Evolutionary conservation across 1,139 yeast species (phyloP), one percentile per base, ranked within the genome.

Genomic region (Martiniozyma asiatica): DNA sequence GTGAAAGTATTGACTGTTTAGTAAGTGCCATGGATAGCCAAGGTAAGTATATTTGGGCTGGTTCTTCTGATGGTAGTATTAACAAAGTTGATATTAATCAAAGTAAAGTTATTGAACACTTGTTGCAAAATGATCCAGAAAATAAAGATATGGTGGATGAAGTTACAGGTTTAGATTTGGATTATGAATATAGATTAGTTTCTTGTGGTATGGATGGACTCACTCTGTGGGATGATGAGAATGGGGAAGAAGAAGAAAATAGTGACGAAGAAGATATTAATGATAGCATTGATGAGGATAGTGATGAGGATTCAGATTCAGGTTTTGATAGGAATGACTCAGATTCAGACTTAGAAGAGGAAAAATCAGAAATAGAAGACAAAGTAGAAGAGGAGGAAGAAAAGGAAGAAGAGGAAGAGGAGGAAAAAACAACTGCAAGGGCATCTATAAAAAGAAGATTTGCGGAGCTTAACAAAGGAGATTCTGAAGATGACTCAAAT

Each of bases 201-300:
- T 73, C 82, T 52, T 84, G 79, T 4, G 89, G 94, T 14, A 77
- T 85, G 87, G 92, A 80, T 29, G 62, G 66, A 17, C 56, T 85
- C 40, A 78, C 75, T 45, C 60, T 87, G 5, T 87, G 96, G 97
- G 56, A 49, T 2, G 42, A 37, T 2, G 52, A 44, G 4, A 41
- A 43, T 1, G 53, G 47, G 6, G 48, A 39, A 2, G 56, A 53
- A 6, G 48, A 47, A 8, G 50, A 41, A 11, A 47, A 42, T 9
- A 53, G 39, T 2, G 47, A 36, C 6, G 41, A 28, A 5, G 50
- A 44, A 6, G 42, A 39, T 6, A 38, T 24, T 12, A 52, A 45
- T 2, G 40, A 33, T 2, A 17, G 20, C 17, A 12, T 15, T 14
- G 36, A 27, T 3, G 31, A 26, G 14, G 28, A 24, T 10, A 51